Evolutionary conservation across 2,329 filamentous ascomycete genomes (phyloP), one percentile per base, ranked within the genome.

Genomic region (Trichoderma citrinoviride): DNA sequence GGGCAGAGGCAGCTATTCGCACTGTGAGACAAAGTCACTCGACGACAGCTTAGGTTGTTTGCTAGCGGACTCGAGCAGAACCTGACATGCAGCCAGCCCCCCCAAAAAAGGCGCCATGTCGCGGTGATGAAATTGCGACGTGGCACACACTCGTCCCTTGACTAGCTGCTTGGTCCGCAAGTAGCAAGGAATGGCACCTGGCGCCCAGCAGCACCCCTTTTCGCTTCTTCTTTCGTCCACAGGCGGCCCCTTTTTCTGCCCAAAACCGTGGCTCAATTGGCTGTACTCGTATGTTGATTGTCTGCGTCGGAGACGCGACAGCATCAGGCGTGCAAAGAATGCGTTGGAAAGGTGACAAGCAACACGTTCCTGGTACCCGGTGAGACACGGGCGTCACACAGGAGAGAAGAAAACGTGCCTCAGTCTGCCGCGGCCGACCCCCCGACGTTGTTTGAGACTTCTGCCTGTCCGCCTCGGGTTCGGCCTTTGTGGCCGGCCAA

Each of bases 121-220:
- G 54, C 65, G 49, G 57, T 19, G 17, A 41, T 47, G 53, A 67
- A 66, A 68, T 63, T 67, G 53, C 67, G 67, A 68, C 57, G 67
- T 67, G 61, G 67, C 65, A 63, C 61, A 33, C 19, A 21, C 53
- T 66, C 46, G 46, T 64, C 27, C 61, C 65, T 60, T 64, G 61
- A n/a, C 29, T 63, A 50, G 58, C 15, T 66, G 53, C 47, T 23
- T 58, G 47, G 60, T 43, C 46, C 25, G 47, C 61, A 44, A 44
- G 58, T 29, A 23, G 25, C 21, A 27, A 25, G 57, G 5, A 37
- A 57, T 49, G 52, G 46, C 64, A 44, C 37, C n/a, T 33, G 25
- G 47, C 47, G 44, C 33, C 47, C 15, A 41, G 14, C 23, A 25
- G 15, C 33, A 23, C 49, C 58, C 55, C 40, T 53, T 37, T 61